These are phyloP conservation scores for Hypoxylon cercidicola DNA, from an alignment of 495 filamentous ascomycete species.

Conservation along the genomic window DNA sequence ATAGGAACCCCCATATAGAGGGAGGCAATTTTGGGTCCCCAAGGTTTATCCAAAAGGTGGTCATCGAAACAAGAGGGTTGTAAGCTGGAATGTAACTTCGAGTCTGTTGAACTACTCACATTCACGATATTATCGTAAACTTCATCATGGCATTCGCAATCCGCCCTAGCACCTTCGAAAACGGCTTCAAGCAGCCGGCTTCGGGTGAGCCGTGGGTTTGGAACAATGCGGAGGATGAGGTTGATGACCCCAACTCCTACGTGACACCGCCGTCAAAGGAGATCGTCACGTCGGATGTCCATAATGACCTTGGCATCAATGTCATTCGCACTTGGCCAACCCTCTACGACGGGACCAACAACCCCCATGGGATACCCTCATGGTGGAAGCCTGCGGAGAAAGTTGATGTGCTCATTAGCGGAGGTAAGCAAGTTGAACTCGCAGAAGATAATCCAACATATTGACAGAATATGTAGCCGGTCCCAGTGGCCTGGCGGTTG, in stretches of 20 bases:
- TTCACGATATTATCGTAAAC: neutral
- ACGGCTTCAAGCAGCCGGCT: conserved; percentile 36
- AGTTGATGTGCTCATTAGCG: conserved; percentile 50
- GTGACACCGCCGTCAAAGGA: conserved; percentile 35
- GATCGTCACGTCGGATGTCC: conserved; percentile 29
- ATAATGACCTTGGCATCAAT: conserved; percentile 40
- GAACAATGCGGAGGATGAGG: conserved; percentile 19
- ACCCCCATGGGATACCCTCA: conserved; percentile 41
- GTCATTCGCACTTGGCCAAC: conserved; percentile 46
- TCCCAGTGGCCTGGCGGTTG: conserved; percentile 43
- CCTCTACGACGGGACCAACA: conserved; percentile 41
- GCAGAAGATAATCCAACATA: neutral
- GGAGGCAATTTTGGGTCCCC: too few species aligned
- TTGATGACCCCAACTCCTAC: conserved; percentile 25
- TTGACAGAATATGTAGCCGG: conserved; percentile 40
- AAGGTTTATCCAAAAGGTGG: neutral
- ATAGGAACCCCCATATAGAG: too few species aligned
- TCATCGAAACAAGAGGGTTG: too few species aligned
- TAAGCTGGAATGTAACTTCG: too few species aligned
- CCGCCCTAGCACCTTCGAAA: conserved; percentile 30
- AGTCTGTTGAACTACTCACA: neutral
- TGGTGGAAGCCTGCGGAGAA: conserved; percentile 45
- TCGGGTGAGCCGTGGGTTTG: conserved; percentile 23
- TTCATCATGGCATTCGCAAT: conserved; percentile 28
- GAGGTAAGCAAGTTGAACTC: conserved; percentile 34